A percentile compares a stretch with the other conserved stretches of the same genome.
Conservation (phyloP, 2,329 filamentous ascomycete species). For the Apiospora phragmitis region DNA sequence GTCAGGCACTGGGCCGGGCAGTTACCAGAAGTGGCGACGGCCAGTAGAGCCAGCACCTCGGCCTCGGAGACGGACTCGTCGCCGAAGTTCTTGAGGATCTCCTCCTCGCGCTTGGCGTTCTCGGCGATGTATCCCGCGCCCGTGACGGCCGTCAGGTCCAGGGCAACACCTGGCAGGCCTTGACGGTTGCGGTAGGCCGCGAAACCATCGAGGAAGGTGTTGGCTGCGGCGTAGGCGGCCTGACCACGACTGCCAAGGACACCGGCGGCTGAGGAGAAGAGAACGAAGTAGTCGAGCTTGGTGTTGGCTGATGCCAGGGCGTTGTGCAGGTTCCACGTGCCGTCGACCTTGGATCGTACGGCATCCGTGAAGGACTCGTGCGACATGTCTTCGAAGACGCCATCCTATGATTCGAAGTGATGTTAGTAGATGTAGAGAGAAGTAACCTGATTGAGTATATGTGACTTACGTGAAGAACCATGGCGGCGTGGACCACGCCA, state of each 20-base stretch:
- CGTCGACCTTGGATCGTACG: conserved; percentile 48
- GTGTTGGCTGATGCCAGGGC: conserved; percentile 35
- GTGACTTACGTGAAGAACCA: conserved; percentile 40
- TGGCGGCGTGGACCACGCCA: conserved; percentile 39
- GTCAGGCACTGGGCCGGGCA: conserved; percentile 35
- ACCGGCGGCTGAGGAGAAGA: conserved; percentile 51
- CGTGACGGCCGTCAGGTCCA: conserved; percentile 55
- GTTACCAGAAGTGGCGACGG: conserved; percentile 21
- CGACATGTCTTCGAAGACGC: conserved; percentile 40
- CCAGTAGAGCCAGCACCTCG: conserved; percentile 29
- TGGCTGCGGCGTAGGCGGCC: conserved; percentile 53
- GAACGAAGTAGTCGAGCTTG: conserved; percentile 50
- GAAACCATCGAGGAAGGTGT: conserved; percentile 46
- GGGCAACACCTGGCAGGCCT: conserved; percentile 44
- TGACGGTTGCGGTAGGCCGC: conserved; percentile 38
- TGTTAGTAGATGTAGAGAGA: not conserved
- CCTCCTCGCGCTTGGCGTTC: conserved; percentile 34
- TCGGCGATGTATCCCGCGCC: conserved; percentile 52
- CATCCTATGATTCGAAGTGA: conserved; percentile 23
- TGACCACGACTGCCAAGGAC: conserved; percentile 53
- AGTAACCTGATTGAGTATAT: not conserved
- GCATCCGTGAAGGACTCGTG: conserved; percentile 46
- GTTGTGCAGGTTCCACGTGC: conserved; percentile 56
- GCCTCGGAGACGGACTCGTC: conserved; percentile 17
- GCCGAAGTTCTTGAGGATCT: conserved; percentile 23